Conservation (phyloP, 2,329 filamentous ascomycete genomes). For the Lecanosticta acicola region DNA sequence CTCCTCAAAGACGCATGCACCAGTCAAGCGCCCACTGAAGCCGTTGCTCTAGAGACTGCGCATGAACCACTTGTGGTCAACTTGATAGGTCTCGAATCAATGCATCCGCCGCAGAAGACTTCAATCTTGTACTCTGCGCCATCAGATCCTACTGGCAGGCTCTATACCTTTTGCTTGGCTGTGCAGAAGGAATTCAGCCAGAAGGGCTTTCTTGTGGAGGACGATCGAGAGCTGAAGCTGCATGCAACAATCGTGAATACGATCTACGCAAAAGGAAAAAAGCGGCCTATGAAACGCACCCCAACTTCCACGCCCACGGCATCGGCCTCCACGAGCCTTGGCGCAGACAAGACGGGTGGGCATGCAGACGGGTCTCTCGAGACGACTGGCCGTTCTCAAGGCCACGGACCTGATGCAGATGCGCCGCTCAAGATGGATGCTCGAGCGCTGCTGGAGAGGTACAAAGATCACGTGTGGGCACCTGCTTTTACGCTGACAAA, state of each 20-base stretch:
- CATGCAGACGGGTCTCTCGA: neutral
- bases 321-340: neutral
- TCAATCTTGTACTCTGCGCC: conserved; percentile 63
- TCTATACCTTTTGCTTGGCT: conserved; percentile 55
- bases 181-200: conserved; percentile 52
- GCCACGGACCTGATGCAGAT: conserved; percentile 32
- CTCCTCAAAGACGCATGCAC: conserved; percentile 12
- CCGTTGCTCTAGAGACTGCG: neutral
- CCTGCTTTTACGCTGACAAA: conserved; percentile 60
- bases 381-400: conserved; percentile 14
- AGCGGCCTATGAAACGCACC: conserved; percentile 17
- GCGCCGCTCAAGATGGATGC: conserved; percentile 41
- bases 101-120: conserved; percentile 54
- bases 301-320: neutral
- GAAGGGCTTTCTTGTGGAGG: conserved; percentile 52
- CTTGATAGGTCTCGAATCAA: conserved; percentile 51
- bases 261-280: conserved; percentile 58
- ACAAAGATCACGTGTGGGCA: conserved; percentile 65
- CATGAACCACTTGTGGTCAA: conserved; percentile 29
- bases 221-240: conserved; percentile 61
- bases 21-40: neutral
- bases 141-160: conserved; percentile 45
- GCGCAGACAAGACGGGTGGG: neutral
- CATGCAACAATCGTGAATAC: conserved; percentile 87
- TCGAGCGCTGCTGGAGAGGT: conserved; percentile 44